Evolutionary conservation across 1,284 basidiomycete genomes (phyloP).

Genomic region (Leucoagaricus sp.): DNA sequence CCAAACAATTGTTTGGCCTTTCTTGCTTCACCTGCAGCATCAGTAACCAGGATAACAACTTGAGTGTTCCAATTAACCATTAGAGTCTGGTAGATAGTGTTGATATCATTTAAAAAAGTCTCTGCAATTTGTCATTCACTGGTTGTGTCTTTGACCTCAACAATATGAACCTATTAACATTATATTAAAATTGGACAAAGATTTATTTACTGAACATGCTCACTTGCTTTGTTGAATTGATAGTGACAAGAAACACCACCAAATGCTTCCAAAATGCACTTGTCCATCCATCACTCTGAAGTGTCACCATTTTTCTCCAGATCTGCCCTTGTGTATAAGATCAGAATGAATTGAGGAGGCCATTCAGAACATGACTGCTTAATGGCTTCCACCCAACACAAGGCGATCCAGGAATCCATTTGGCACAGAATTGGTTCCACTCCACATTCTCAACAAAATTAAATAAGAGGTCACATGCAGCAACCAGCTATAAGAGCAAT

Average conservation of each 20-base stretch:
- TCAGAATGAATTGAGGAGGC: too few species aligned
- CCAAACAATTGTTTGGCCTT: slow-evolving; percentile 24
- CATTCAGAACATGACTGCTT: too few species aligned
- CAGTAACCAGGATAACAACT: slow-evolving; percentile 30
- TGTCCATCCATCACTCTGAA: not conserved
- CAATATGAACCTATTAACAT: slow-evolving; percentile 24
- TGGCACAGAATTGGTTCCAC: too few species aligned
- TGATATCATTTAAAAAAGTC: slow-evolving; percentile 25
- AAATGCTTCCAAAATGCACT: not conserved
- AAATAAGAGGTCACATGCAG: too few species aligned
- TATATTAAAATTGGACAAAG: not conserved
- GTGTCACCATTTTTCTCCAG: not conserved
- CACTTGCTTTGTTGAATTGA: not conserved
- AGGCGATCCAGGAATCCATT: too few species aligned
- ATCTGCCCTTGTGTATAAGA: too few species aligned
- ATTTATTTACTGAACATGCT: too few species aligned
- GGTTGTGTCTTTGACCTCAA: slow-evolving; percentile 29
- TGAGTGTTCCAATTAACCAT: slow-evolving; percentile 21
- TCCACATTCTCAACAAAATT: too few species aligned
- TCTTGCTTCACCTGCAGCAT: slow-evolving; percentile 37
- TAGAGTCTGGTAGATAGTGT: slow-evolving; percentile 19
- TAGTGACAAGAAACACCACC: not conserved
- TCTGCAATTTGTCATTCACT: slow-evolving; percentile 30
- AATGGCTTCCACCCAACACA: too few species aligned
- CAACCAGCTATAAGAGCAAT: too few species aligned